phyloP scores from a whole-genome alignment of 768 basidiomycete genomes.

The Leccinum aurantiacum region DNA sequence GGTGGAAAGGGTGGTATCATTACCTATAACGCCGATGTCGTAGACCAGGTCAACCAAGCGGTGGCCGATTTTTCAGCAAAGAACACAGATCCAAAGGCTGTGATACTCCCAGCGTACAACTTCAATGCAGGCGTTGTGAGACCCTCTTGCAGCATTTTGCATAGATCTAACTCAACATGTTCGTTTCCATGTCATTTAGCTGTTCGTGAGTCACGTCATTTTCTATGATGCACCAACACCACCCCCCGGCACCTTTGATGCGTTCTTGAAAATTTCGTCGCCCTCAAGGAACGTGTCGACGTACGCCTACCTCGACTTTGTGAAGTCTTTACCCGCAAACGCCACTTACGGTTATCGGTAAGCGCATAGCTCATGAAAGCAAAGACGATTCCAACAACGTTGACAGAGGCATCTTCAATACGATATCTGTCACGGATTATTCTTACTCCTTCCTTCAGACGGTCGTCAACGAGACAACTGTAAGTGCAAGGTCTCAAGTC shows the following conservation, averaged over 20 bases:
- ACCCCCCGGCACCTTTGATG: background rate
- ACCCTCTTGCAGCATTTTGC: background rate
- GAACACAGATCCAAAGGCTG: slow-evolving; percentile 13
- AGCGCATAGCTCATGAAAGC: background rate
- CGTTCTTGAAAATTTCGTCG: background rate
- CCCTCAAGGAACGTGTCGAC: slow-evolving; percentile 2
- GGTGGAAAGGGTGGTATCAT: slow-evolving; percentile 47
- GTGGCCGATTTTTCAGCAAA: slow-evolving; percentile 14
- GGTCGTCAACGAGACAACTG: slow-evolving; percentile 14
- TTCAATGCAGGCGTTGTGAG: background rate
- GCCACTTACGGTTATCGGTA: slow-evolving; percentile 3
- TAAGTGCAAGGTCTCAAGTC: background rate
- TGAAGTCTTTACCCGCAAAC: slow-evolving; percentile 1
- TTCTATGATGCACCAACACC: background rate
- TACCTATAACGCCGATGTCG: slow-evolving; percentile 14
- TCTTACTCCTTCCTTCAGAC: slow-evolving; percentile 13
- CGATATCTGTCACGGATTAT: slow-evolving; percentile 1
- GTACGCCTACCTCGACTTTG: slow-evolving; percentile 8
- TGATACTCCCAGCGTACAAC: background rate
- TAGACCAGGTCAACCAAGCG: slow-evolving; percentile 8
- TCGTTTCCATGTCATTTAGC: background rate
- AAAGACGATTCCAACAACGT: background rate
- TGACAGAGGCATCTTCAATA: background rate
- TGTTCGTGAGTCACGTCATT: background rate
- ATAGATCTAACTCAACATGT: background rate